A percentile compares a stretch with the other conserved stretches of the same genome.
These are phyloP conservation scores for Kurtzmaniella natalensis DNA, from an alignment of 1,139 yeast species.

Conservation along the genomic window DNA sequence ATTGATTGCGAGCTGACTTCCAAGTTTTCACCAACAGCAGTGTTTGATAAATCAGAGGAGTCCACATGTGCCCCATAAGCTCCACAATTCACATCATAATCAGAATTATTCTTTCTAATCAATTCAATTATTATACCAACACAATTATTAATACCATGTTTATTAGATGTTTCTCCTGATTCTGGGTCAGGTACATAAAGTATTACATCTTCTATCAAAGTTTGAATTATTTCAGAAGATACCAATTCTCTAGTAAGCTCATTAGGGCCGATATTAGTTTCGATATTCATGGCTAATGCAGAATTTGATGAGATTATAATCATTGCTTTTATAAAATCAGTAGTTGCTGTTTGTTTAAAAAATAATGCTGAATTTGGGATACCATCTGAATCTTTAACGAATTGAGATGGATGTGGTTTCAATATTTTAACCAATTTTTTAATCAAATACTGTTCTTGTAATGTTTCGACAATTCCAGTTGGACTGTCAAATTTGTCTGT, in stretches of 20 bases:
- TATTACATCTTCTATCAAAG: constrained; percentile 41
- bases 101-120: constrained; percentile 45
- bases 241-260: constrained; percentile 44
- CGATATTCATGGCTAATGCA: constrained; percentile 43
- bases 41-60: constrained; percentile 6
- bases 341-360: constrained; percentile 86
- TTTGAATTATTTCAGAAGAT: constrained; percentile 30
- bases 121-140: constrained; percentile 46
- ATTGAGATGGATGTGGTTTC: constrained; percentile 40
- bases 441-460: constrained; percentile 48
- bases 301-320: constrained; percentile 84
- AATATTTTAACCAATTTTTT: constrained; percentile 49
- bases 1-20: constrained; percentile 41
- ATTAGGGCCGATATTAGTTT: constrained; percentile 47
- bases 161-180: constrained; percentile 26
- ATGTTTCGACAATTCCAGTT: constrained; percentile 54
- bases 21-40: constrained; percentile 21
- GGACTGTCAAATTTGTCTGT: constrained; percentile 64
- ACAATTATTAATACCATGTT: constrained; percentile 45
- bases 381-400: constrained; percentile 14
- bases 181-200: constrained; percentile 20
- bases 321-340: constrained; percentile 90
- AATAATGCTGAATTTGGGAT: constrained; percentile 36
- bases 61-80: constrained; percentile 29
- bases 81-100: constrained; percentile 45